Evolutionary conservation across 306 rosid genomes (phyloP), one percentile per base, ranked within the genome.

Genomic region (Morella rubra): DNA sequence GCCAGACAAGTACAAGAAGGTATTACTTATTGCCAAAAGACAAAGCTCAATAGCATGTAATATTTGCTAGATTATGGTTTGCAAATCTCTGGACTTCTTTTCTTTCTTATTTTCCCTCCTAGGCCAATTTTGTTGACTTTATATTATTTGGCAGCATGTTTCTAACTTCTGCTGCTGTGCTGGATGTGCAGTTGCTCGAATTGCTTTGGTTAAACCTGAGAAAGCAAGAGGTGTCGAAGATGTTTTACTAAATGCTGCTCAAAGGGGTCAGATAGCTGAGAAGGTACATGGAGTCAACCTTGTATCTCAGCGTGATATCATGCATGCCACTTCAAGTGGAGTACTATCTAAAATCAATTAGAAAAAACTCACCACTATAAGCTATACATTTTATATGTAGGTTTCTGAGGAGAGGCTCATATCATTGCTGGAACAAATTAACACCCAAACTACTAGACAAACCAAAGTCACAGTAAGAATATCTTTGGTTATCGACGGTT

Each of bases 141-240:
- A n/a, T 22, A 32, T 41, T 46, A 67, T 19, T 20, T 47, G 32
- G 37, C 5, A n/a, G 27, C 45, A 66, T 10, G 19, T 15, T 5
- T 47, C 24, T 51, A 50, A 62, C 9, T 6, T 44, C 3, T 32
- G 52, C 40, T 5, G 22, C 12, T 53, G 6, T 69, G n/a, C 70
- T 47, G 60, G 40, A 56, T 67, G 69, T 27, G 72, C 79, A 87
- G 83, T 89, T 84, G 84, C 99, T 81, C 92, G 99, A 68, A 96
- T 96, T 79, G 99, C 99, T 84, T 84, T 96, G 88, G 99, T 96
- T 88, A 96, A 96, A 81, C 98, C 99, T 42, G 99, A 92, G 87
- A 96, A 90, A 82, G 97, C 99, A 55, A 91, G 96, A 86, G 90
- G 98, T 44, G 99, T 96, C 44, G 99, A 96, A 86, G 99, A 96